A percentile compares a stretch with the other conserved stretches of the same genome.
phyloP scores from a whole-genome alignment of 176 grass and related monocot genomes.

The Avena eriantha region DNA sequence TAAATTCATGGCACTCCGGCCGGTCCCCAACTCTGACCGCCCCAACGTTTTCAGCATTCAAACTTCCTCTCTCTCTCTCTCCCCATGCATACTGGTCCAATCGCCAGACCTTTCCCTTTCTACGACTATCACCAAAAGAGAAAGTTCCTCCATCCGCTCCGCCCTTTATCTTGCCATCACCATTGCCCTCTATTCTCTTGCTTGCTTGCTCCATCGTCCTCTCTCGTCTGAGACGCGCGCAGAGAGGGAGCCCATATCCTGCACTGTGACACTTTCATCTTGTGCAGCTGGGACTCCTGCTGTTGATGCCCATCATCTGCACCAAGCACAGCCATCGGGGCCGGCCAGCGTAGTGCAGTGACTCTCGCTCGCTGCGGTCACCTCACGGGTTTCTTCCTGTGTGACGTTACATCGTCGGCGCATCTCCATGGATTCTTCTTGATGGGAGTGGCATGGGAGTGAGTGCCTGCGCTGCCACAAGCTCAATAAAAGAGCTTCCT shows the following conservation, averaged over 20 bases:
- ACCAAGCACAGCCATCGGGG: neutral
- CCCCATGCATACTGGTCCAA: slow-evolving; percentile 42
- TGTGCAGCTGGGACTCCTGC: slow-evolving; percentile 19
- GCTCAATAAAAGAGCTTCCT: neutral
- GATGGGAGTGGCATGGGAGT: slow-evolving; percentile 49
- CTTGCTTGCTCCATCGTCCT: neutral
- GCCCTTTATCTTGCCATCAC: slow-evolving; percentile 41
- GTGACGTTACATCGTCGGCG: slow-evolving; percentile 23
- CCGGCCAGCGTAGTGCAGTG: slow-evolving; percentile 27
- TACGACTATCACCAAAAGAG: slow-evolving; percentile 44
- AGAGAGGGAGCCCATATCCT: neutral
- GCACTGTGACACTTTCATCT: slow-evolving; percentile 30
- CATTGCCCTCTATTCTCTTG: slow-evolving; percentile 22
- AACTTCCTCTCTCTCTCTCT: neutral
- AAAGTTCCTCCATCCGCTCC: slow-evolving; percentile 36
- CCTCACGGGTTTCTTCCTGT: slow-evolving; percentile 25
- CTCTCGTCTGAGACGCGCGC: neutral
- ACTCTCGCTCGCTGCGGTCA: slow-evolving; percentile 32
- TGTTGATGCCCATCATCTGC: slow-evolving; percentile 37
- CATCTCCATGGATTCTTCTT: slow-evolving; percentile 51
- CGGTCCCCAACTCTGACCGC: slow-evolving; percentile 49
- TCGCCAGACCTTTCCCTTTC: slow-evolving; percentile 50
- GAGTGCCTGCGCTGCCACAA: slow-evolving; percentile 21
- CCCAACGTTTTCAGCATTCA: slow-evolving; percentile 50
- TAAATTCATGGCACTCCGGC: slow-evolving; percentile 30